Base-by-base conservation (phyloP, 192 early-diverging fungal species). In the Diversispora epigaea region DNA sequence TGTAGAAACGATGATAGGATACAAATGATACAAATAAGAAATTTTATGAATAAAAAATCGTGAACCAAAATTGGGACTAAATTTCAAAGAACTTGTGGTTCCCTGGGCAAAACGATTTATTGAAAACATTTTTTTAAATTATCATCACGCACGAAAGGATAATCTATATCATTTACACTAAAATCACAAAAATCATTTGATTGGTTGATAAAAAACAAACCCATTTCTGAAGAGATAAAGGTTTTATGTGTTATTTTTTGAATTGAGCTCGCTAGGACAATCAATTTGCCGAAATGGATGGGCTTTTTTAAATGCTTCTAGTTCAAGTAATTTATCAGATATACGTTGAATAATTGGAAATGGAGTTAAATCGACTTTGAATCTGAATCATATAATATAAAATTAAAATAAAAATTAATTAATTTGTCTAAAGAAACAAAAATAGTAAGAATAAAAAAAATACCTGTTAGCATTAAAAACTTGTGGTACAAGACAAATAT, bases 401-500 rank as follows among this genome's bases (percentile, higher is more conserved):
- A 47, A 40, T n/a, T 15, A n/a, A 41, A 60, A n/a, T 49, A 77
- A 22, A n/a, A 41, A 60, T 25, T 49, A 77, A 22, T 40, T 61
- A 8, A 63, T 17, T 22, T 14, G 43, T 21, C 5, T 12, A n/a
- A 15, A 4, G 12, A 57, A 7, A 4, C 4, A 19, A 19, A 12
- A n/a, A 17, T 41, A 43, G 12, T 14, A 12, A 32, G 49, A 45
- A 56, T 17, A 43, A 41, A n/a, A 5, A 5, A 6, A 82, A 57
- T 81, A 94, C 86, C 93, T 78, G 43, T 78, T 76, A 3, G 91
- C 96, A 77, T 96, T 95, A 77, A 83, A 90, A 17, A 89, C 85
- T 79, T 94, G 93, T 4, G 94, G 92, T 4, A 91, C 84, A 44
- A 98, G 80, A 71, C 82, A 88, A 55, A 92, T 79, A 80, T 98